Evolutionary conservation across 805 yeast species (phyloP), one percentile per base, ranked within the genome.

Genomic region (Debaryomyces tyrocola): DNA sequence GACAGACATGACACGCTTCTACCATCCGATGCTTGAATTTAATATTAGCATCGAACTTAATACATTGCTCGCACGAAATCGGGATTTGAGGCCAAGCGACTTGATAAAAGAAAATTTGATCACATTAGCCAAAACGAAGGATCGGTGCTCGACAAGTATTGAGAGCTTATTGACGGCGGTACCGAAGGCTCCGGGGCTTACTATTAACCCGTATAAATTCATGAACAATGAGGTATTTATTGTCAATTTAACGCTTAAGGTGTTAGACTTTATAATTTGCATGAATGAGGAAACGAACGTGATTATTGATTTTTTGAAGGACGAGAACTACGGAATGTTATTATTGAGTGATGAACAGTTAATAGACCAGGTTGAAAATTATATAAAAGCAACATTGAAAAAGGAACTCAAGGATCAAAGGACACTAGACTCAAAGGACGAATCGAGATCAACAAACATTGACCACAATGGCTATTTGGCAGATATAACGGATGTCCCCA

Each of bases 21-120:
- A 31, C 11, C 15, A 28, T 20, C 14, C 33, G 18, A 20, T 24
- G 20, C 18, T 39, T 14, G 49, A 45, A n/a, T 56, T 67, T 42
- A 59, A 55, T 12, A 44, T 72, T 4, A 64, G 63, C 31, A 56
- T 70, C 17, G 72, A 71, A 46, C 56, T 73, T 40, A 71, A 71
- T 47, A 53, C 70, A 4, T 49, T 72, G 8, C 52, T 71, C 15
- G 53, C 58, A 21, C 57, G 77, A 43, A 66, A 64, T 46, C 44
- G 49, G 20, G 41, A 47, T 20, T 45, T 72, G 21, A 56, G 53
- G 37, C 66, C 74, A n/a, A 60, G 69, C 9, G 65, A 60, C 31
- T 58, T 72, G 41, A 57, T 72, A 14, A 62, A 61, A 37, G 65
- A 64, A 12, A 67, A 70, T 56, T 52, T 64, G 39, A 57, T 71